Percentiles rank a stretch among this genome's conserved stretches.
Conservation (phyloP, 495 filamentous ascomycete genomes). For the Neurospora sp. region DNA sequence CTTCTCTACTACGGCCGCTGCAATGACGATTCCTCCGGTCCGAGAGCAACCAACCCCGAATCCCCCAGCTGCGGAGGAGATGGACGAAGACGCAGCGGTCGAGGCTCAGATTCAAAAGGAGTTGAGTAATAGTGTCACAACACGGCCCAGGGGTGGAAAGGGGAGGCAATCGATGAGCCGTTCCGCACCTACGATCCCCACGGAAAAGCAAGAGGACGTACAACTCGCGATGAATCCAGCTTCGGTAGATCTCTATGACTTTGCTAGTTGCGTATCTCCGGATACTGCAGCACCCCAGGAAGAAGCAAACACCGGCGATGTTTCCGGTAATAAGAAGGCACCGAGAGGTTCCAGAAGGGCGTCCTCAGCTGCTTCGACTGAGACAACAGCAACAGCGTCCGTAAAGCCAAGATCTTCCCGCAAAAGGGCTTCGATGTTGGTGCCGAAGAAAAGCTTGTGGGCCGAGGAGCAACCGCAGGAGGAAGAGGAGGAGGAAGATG, state of each 20-base stretch:
- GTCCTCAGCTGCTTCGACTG: constrained; percentile 2
- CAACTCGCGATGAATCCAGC: not conserved
- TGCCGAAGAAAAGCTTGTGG: constrained; percentile 22
- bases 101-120: not conserved
- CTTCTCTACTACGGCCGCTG: not conserved
- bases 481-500: constrained; percentile 7
- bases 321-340: not conserved
- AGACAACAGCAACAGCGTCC: not conserved
- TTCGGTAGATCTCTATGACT: constrained; percentile 27
- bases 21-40: not conserved
- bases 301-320: not conserved
- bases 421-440: constrained; percentile 34
- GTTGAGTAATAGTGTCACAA: not conserved
- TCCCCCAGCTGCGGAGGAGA: not conserved
- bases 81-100: not conserved
- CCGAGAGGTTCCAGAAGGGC: constrained; percentile 5
- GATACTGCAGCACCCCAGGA: constrained; percentile 3
- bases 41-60: not conserved
- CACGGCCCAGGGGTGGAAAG: not conserved
- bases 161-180: not conserved
- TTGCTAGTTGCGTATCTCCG: constrained; percentile 21
- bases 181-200: not conserved
- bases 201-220: not conserved
- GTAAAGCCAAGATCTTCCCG: constrained; percentile 11
- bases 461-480: not conserved